Evolutionary conservation across 805 yeast genomes (phyloP).

Genomic region (Tetrapisispora nanseiensis): DNA sequence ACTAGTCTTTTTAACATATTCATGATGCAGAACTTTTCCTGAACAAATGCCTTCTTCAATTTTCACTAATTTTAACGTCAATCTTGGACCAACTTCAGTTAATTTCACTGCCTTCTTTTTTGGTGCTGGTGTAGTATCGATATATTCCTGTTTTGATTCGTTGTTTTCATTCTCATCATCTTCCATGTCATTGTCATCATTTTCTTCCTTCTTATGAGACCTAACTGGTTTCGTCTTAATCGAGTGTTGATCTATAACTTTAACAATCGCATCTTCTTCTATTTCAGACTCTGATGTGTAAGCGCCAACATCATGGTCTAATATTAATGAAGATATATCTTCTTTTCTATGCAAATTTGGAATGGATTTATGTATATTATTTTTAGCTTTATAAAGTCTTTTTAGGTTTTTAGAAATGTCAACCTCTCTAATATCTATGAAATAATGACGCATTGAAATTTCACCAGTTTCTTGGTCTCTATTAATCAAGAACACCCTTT

Average conservation of each 20-base stretch:
- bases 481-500: constrained; percentile 76
- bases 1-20: constrained; percentile 52
- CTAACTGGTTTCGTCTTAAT: constrained; percentile 14
- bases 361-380: constrained; percentile 47
- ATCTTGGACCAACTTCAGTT: constrained; percentile 88
- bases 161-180: background rate
- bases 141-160: background rate
- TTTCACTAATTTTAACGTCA: constrained; percentile 65
- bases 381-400: constrained; percentile 54
- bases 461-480: constrained; percentile 60
- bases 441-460: constrained; percentile 82
- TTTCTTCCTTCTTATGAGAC: background rate
- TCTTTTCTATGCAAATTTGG: constrained; percentile 59
- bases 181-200: background rate
- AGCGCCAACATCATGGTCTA: constrained; percentile 69
- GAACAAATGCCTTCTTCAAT: constrained; percentile 88
- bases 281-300: constrained; percentile 88
- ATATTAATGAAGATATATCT: constrained; percentile 74
- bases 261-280: constrained; percentile 35
- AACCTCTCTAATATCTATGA: constrained; percentile 76
- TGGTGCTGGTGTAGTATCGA: constrained; percentile 17
- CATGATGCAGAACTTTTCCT: constrained; percentile 83
- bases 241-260: constrained; percentile 33
- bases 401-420: constrained; percentile 67
- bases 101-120: constrained; percentile 80